phyloP scores from a whole-genome alignment of 108 stramenopile genomes.

The Aurantiochytrium sp. region DNA sequence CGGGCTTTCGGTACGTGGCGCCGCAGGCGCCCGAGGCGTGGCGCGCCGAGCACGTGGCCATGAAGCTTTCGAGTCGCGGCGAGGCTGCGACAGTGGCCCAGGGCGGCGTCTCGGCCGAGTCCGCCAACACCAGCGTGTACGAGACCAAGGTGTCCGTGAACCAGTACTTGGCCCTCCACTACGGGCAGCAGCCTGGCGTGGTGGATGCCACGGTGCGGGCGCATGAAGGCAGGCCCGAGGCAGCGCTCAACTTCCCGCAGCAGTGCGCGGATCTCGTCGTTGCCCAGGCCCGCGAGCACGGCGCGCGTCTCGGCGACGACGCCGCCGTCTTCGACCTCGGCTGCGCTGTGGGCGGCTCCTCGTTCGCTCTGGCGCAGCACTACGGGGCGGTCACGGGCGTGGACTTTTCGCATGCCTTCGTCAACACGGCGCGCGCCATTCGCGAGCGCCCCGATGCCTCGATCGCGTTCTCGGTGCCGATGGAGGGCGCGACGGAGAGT shows the following conservation, averaged over 20 bases:
- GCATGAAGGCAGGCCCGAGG: neutral
- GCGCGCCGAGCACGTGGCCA: conserved; percentile 37
- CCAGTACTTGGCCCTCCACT: conserved; percentile 75
- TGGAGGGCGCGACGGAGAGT: conserved; percentile 63
- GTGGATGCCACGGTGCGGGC: conserved; percentile 45
- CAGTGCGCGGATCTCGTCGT: conserved; percentile 40
- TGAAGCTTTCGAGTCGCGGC: conserved; percentile 63
- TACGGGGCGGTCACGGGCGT: conserved; percentile 83
- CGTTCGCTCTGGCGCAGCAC: conserved; percentile 73
- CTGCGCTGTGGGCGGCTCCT: conserved; percentile 82
- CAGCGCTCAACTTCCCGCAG: conserved; percentile 50
- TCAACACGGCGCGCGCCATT: conserved; percentile 67
- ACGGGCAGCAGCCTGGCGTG: conserved; percentile 52
- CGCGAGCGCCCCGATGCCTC: conserved; percentile 59
- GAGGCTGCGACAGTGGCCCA: neutral
- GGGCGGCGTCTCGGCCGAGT: conserved; percentile 37
- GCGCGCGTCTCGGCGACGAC: conserved; percentile 51
- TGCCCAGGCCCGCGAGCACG: conserved; percentile 50
- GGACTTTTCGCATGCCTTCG: conserved; percentile 75
- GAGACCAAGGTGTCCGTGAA: conserved; percentile 66
- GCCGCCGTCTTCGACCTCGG: conserved; percentile 71
- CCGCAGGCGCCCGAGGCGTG: neutral
- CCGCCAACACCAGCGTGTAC: conserved; percentile 57
- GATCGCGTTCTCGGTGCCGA: conserved; percentile 66
- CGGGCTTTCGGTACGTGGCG: conserved; percentile 78